Base-by-base conservation (phyloP, 2,329 filamentous ascomycete species). In the Microsporum audouinii region DNA sequence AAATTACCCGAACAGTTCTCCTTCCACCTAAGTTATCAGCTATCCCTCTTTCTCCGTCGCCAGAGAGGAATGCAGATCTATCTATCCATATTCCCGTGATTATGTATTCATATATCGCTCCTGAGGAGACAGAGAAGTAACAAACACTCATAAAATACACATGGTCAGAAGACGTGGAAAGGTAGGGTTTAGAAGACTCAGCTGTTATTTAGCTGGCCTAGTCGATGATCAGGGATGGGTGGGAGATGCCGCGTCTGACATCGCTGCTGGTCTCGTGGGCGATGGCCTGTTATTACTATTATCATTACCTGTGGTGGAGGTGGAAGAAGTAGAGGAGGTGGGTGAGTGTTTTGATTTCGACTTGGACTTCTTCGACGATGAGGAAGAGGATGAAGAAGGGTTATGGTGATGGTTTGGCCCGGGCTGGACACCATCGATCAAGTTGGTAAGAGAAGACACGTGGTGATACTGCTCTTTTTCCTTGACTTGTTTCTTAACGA, bases 401-500 rank as follows among this genome's bases (percentile, higher is more conserved):
- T 23, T 29, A 17, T 14, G 31, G 34, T n/a, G 10, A 8, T n/a
- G 56, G 17, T 55, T 39, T 62, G 45, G 60, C 58, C 8, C 53
- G 56, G 27, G 49, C 12, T 55, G 29, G 12, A 34, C 29, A 7
- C 29, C 31, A 12, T 62, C 31, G 62, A 56, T 55, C 59, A 66
- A 17, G 57, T 63, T 61, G 62, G 60, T 56, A 57, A 62, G 31
- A 55, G 66, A 64, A 5, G 64, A 63, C 6, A 61, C 55, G 39
- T 60, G 64, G 23, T 67, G 65, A 14, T 7, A 36, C 29, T 34
- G 49, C n/a, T 55, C 49, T 55, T 36, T 55, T 47, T 69, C 67
- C 14, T 66, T 65, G 14, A 62, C 63, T 29, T 66, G 62, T 58
- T 66, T 68, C 63, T 76, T 71, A 5, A 69, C 70, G 60, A 76